A percentile compares a stretch with the other conserved stretches of the same genome.
phyloP scores from a whole-genome alignment of 371 early-diverging fungal species.

The Dinochytrium kinnereticum region DNA sequence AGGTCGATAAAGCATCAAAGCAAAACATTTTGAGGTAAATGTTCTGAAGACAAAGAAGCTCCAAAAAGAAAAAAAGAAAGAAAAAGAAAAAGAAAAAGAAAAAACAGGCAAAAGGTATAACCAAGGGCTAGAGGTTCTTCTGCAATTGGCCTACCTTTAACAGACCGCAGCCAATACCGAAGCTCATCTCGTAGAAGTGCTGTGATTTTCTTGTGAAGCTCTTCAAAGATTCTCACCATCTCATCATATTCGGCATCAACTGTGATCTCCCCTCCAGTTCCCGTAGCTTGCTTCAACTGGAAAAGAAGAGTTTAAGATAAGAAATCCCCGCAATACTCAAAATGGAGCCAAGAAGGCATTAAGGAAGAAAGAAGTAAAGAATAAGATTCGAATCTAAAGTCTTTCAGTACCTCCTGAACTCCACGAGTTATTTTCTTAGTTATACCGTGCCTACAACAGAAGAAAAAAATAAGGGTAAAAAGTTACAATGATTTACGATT shows the following conservation, averaged over 20 bases:
- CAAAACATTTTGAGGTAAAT: too few relatives aligned
- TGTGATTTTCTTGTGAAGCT: slow-evolving; percentile 54
- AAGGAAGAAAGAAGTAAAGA: slow-evolving; percentile 10
- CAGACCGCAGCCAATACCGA: slow-evolving; percentile 34
- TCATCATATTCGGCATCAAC: slow-evolving; percentile 61
- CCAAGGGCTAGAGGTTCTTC: too few relatives aligned
- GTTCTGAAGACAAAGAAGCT: too few relatives aligned
- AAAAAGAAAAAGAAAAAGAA: too few relatives aligned
- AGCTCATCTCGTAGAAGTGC: slow-evolving; percentile 27
- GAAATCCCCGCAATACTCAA: neutral
- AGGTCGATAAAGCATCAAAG: too few relatives aligned
- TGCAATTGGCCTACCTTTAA: slow-evolving; percentile 35
- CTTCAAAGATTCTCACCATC: slow-evolving; percentile 63
- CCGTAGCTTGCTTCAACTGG: slow-evolving; percentile 60
- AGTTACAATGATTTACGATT: too few relatives aligned
- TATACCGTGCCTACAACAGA: slow-evolving; percentile 65
- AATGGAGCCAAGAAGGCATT: neutral
- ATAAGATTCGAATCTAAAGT: neutral
- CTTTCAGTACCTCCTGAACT: slow-evolving; percentile 54
- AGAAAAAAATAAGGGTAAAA: too few relatives aligned
- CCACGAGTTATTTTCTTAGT: slow-evolving; percentile 74
- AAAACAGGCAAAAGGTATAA: too few relatives aligned
- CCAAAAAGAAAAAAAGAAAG: neutral
- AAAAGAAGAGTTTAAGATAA: slow-evolving; percentile 1
- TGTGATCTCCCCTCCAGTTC: slow-evolving; percentile 54